Conservation (phyloP, 73 alveolate genomes). For the Breviolum minutum region DNA sequence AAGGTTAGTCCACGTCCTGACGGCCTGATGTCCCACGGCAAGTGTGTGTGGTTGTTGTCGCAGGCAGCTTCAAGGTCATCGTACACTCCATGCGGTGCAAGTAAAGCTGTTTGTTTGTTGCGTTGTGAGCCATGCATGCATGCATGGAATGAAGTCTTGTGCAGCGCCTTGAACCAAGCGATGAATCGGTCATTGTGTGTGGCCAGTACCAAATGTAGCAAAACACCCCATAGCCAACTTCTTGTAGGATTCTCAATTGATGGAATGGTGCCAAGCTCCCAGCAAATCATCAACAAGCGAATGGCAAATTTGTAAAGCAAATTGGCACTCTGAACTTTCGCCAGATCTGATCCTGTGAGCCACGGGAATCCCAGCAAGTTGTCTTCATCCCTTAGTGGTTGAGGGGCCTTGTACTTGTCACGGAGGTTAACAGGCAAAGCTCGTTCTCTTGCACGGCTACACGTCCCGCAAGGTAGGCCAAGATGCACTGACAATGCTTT, state of each 20-base stretch:
- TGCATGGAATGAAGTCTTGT: background rate
- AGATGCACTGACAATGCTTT: background rate
- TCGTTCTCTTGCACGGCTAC: background rate
- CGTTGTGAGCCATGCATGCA: background rate
- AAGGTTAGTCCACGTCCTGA: background rate
- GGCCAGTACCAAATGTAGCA: background rate
- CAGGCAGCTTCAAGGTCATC: background rate
- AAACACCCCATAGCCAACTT: constrained; percentile 5
- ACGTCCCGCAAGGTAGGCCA: too few species aligned
- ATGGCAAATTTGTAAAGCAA: background rate
- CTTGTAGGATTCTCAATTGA: background rate
- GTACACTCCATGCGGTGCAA: background rate
- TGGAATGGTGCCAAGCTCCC: background rate
- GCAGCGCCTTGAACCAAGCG: background rate
- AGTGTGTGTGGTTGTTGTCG: background rate
- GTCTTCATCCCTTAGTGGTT: background rate
- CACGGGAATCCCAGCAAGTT: background rate
- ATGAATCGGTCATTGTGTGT: background rate
- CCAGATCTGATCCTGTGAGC: background rate
- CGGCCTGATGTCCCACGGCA: background rate
- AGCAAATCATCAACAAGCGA: background rate
- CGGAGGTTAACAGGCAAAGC: background rate
- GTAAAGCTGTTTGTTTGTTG: background rate
- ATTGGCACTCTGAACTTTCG: background rate
- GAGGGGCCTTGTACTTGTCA: background rate